phyloP scores from a whole-genome alignment of 2,329 filamentous ascomycete species.

The Drechslerella dactyloides region DNA sequence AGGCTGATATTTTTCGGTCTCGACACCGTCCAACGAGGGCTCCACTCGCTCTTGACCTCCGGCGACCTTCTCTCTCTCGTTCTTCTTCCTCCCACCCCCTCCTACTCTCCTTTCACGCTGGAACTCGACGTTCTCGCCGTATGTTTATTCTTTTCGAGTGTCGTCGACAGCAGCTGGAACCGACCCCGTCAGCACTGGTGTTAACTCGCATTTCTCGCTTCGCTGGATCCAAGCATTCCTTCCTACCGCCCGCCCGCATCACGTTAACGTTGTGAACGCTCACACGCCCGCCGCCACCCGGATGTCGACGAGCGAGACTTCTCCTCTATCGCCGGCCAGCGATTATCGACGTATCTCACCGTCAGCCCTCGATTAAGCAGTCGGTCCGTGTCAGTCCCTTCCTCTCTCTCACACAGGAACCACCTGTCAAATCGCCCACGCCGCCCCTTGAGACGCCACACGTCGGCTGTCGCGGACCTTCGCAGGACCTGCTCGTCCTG shows the following conservation, averaged over 20 bases:
- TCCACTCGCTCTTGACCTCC: neutral
- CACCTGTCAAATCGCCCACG: neutral
- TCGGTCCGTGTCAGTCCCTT: neutral
- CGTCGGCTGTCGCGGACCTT: conserved; percentile 2
- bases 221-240: neutral
- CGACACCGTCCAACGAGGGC: conserved; percentile 16
- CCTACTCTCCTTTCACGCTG: neutral
- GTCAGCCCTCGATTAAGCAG: conserved; percentile 7
- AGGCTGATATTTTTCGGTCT: conserved; percentile 39
- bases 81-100: conserved; percentile 20
- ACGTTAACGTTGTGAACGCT: neutral
- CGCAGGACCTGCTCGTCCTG: neutral
- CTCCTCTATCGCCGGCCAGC: conserved; percentile 3
- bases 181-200: neutral
- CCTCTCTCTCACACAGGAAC: too few relatives aligned
- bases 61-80: conserved; percentile 21
- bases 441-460: conserved; percentile 2
- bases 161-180: neutral
- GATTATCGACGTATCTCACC: conserved; percentile 2
- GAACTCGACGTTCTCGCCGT: neutral
- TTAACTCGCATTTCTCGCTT: neutral
- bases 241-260: neutral
- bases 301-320: conserved; percentile 3
- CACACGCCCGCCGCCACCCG: neutral
- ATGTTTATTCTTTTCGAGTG: neutral